phyloP scores from a whole-genome alignment of 2,329 filamentous ascomycete genomes.

The Ophiostoma ulmi region DNA sequence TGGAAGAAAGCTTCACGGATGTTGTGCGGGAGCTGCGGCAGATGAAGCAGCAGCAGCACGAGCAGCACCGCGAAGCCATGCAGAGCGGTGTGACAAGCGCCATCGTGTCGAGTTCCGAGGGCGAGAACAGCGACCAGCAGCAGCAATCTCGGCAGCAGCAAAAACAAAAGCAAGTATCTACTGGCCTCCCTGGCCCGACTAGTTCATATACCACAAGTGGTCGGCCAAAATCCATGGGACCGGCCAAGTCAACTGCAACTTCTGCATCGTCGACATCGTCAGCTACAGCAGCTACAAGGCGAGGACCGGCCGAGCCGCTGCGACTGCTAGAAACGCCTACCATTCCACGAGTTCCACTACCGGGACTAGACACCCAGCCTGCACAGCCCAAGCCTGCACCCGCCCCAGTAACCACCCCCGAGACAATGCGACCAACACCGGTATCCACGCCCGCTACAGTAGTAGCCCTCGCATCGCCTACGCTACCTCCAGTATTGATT shows the following conservation, averaged over 20 bases:
- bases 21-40: slow-evolving; percentile 76
- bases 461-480: not conserved
- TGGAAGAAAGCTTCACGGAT: slow-evolving; percentile 86
- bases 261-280: slow-evolving; percentile 30
- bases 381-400: not conserved
- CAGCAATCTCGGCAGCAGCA: slow-evolving; percentile 23
- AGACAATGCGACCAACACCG: not conserved
- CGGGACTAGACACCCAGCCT: not conserved
- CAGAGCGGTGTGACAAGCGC: slow-evolving; percentile 33
- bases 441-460: not conserved
- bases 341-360: not conserved
- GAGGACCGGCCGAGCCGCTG: not conserved
- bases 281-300: not conserved
- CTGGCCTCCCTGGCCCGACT: not conserved
- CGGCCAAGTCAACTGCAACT: not conserved
- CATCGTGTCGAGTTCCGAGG: slow-evolving; percentile 46
- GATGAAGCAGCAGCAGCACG: slow-evolving; percentile 40
- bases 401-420: not conserved
- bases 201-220: slow-evolving; percentile 21
- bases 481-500: not conserved
- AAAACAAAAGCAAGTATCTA: not conserved
- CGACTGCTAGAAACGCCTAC: not conserved
- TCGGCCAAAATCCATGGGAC: not conserved
- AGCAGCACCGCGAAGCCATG: slow-evolving; percentile 23
- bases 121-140: slow-evolving; percentile 33